Evolutionary conservation across 352 stramenopile genomes (phyloP).

Genomic region (Globisporangium abappressorium): DNA sequence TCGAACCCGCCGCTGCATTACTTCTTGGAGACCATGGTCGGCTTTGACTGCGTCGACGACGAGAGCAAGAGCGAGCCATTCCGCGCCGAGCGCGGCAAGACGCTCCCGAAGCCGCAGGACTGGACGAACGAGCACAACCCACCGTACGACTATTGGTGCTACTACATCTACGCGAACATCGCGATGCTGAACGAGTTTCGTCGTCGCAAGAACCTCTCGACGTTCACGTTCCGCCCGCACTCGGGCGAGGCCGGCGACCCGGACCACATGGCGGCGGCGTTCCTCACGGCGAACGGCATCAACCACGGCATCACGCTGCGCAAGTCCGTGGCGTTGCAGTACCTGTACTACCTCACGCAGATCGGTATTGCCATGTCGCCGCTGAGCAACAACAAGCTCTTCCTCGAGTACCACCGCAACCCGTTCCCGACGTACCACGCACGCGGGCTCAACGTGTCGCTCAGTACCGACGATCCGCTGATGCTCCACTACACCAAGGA

Average conservation of each 20-base stretch:
- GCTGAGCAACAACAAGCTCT: conserved; percentile 95
- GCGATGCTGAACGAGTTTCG: conserved; percentile 95
- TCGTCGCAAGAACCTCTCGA: conserved; percentile 82
- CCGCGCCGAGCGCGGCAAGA: conserved; percentile 75
- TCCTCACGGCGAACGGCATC: conserved; percentile 91
- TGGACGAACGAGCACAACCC: conserved; percentile 91
- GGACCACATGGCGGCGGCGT: conserved; percentile 93
- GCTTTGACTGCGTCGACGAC: conserved; percentile 99
- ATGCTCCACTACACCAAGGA: conserved; percentile 99
- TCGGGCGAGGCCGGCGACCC: conserved; percentile 97
- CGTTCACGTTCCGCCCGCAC: conserved; percentile 98
- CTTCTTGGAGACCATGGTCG: conserved; percentile 94
- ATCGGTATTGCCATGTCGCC: conserved; percentile 94
- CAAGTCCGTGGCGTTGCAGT: conserved; percentile 96
- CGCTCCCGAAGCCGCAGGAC: conserved; percentile 69
- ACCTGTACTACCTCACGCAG: conserved; percentile 99
- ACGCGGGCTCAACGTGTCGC: conserved; percentile 96
- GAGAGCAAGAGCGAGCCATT: conserved; percentile 93
- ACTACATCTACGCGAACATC: conserved; percentile 98
- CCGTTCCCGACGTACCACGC: conserved; percentile 95
- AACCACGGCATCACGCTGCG: conserved; percentile 99
- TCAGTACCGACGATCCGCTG: conserved; percentile 98
- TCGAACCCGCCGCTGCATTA: conserved; percentile 90
- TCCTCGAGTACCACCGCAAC: conserved; percentile 94
- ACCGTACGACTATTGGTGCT: conserved; percentile 95